Conservation (phyloP, 305 asterid species). For the Coffea humblotiana region DNA sequence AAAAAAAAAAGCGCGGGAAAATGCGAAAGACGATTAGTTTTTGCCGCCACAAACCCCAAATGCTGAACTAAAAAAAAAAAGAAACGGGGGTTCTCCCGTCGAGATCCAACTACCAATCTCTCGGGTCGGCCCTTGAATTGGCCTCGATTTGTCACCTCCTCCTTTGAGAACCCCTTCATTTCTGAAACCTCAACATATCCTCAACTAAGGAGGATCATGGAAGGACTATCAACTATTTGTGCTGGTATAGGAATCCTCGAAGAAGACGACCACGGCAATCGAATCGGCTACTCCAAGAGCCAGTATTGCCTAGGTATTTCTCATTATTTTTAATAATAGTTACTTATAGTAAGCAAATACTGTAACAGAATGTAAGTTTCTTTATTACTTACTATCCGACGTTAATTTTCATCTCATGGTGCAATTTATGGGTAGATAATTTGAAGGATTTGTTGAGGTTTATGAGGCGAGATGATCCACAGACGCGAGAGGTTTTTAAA, state of each 20-base stretch:
- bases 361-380: neutral
- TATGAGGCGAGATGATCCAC: conserved; percentile 91
- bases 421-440: conserved; percentile 52
- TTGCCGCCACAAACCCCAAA: conserved; percentile 17
- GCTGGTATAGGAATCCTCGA: conserved; percentile 68
- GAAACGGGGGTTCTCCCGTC: neutral
- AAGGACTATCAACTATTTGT: conserved; percentile 72
- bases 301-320: conserved; percentile 63
- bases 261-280: conserved; percentile 69
- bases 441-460: conserved; percentile 89
- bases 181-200: neutral
- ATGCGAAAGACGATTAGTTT: neutral
- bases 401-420: neutral
- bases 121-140: neutral
- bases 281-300: conserved; percentile 61
- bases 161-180: neutral
- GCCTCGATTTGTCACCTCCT: neutral
- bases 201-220: conserved; percentile 39
- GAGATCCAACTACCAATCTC: neutral
- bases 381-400: neutral
- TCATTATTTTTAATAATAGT: neutral
- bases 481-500: conserved; percentile 87
- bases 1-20: conserved; percentile 19
- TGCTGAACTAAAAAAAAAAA: neutral
- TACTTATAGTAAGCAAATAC: neutral